Conservation (phyloP, 2,329 filamentous ascomycete genomes). For the Aspergillus sp. region DNA sequence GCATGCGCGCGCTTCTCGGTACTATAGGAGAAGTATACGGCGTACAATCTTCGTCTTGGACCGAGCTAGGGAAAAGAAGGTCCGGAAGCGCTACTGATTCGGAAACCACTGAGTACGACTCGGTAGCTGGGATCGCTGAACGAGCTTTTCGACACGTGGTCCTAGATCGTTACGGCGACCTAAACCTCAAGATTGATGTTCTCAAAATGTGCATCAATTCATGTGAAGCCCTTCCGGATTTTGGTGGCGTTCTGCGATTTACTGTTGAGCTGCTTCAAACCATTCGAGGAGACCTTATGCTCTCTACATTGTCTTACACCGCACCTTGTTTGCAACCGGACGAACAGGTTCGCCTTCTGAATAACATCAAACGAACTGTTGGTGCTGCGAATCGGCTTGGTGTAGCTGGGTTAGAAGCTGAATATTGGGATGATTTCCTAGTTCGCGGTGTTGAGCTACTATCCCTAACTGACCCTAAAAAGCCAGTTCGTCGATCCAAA, state of each 20-base stretch:
- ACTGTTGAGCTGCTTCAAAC: constrained; percentile 81
- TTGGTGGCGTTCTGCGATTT: constrained; percentile 82
- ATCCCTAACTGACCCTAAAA: constrained; percentile 57
- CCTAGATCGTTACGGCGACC: constrained; percentile 67
- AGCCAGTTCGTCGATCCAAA: constrained; percentile 64
- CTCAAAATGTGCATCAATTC: constrained; percentile 88
- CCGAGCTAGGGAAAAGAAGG: constrained; percentile 32
- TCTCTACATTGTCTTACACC: constrained; percentile 66
- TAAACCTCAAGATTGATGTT: constrained; percentile 79
- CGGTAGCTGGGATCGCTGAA: constrained; percentile 41
- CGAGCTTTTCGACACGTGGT: constrained; percentile 47
- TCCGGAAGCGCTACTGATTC: constrained; percentile 19
- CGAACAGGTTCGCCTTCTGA: constrained; percentile 80
- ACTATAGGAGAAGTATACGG: constrained; percentile 42
- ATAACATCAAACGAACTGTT: constrained; percentile 82
- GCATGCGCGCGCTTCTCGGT: constrained; percentile 39
- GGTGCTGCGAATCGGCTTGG: constrained; percentile 75
- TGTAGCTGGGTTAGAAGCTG: constrained; percentile 67
- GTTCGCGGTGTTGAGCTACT: constrained; percentile 75
- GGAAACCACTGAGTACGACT: constrained; percentile 32
- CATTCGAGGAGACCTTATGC: constrained; percentile 72
- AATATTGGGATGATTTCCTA: constrained; percentile 97
- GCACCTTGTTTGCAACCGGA: constrained; percentile 72
- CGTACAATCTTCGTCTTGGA: constrained; percentile 38
- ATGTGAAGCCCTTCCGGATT: constrained; percentile 89